These are phyloP conservation scores for Diplodia sapinea DNA, from an alignment of 2,329 filamentous ascomycete species.

Conservation along the genomic window DNA sequence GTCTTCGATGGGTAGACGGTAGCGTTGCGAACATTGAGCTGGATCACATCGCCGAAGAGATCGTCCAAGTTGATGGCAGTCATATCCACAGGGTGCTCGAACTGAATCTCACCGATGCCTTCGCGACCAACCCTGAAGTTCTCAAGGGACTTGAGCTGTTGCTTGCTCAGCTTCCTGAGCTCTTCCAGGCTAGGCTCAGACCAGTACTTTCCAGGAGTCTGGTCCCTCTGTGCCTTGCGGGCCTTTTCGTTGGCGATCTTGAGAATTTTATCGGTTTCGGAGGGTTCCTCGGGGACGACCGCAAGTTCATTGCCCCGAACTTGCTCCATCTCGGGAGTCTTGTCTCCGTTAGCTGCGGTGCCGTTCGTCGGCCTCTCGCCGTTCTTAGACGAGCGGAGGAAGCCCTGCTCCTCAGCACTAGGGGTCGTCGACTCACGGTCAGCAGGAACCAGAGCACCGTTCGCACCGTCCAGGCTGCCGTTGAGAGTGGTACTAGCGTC, in stretches of 20 bases:
- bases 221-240: constrained; percentile 47
- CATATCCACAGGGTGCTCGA: constrained; percentile 79
- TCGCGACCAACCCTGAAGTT: constrained; percentile 83
- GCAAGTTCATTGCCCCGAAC: constrained; percentile 76
- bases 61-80: constrained; percentile 78
- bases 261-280: constrained; percentile 46
- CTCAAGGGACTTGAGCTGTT: constrained; percentile 75
- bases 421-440: constrained; percentile 59
- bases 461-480: constrained; percentile 51
- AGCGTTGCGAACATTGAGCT: constrained; percentile 76
- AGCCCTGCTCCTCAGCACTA: constrained; percentile 64
- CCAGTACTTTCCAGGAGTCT: constrained; percentile 80
- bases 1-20: constrained; percentile 76
- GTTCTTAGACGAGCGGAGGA: constrained; percentile 58
- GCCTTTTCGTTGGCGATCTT: constrained; percentile 36
- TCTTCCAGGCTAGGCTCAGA: constrained; percentile 78
- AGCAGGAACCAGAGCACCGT: constrained; percentile 59
- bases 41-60: constrained; percentile 77
- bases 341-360: constrained; percentile 41
- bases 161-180: constrained; percentile 77
- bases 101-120: constrained; percentile 80
- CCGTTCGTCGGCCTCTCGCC: constrained; percentile 44
- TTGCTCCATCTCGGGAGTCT: constrained; percentile 69
- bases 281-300: constrained; percentile 73
- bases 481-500: constrained; percentile 58